phyloP scores from a whole-genome alignment of 2,329 filamentous ascomycete genomes.

The Arthrobotrys megalospora region DNA sequence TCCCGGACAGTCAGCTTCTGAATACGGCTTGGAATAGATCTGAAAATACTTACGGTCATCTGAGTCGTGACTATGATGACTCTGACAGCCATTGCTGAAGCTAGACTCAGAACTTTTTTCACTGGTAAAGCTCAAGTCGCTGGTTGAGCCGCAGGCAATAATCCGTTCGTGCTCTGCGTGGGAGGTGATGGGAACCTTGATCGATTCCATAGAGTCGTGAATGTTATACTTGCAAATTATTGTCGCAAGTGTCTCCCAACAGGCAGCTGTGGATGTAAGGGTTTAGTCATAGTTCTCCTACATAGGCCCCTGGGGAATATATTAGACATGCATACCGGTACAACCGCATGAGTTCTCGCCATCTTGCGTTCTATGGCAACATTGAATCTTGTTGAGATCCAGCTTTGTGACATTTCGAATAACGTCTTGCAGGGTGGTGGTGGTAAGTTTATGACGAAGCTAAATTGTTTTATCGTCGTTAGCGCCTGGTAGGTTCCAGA shows the following conservation, averaged over 20 bases:
- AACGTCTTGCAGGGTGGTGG: conserved; percentile 11
- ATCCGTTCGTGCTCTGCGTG: conserved; percentile 20
- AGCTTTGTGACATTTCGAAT: conserved; percentile 18
- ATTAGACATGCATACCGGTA: conserved; percentile 29
- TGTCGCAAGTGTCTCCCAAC: conserved; percentile 32
- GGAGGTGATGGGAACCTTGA: neutral
- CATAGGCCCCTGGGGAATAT: neutral
- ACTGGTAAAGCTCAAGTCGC: conserved; percentile 38
- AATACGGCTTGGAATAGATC: neutral
- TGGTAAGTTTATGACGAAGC: conserved; percentile 29
- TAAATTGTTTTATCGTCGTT: neutral
- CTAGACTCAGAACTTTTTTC: conserved; percentile 30
- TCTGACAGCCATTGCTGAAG: conserved; percentile 27
- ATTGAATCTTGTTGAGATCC: conserved; percentile 18
- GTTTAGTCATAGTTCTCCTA: too few relatives aligned
- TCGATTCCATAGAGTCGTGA: conserved; percentile 14
- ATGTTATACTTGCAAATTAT: conserved; percentile 49
- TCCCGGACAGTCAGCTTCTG: neutral
- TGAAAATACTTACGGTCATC: conserved; percentile 26
- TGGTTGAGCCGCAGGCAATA: neutral
- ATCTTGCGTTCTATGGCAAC: conserved; percentile 25
- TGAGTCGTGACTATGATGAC: conserved; percentile 17
- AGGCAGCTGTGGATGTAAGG: conserved; percentile 12
- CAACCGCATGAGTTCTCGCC: conserved; percentile 4
- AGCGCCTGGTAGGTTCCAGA: neutral